phyloP scores from a whole-genome alignment of 2,329 filamentous ascomycete genomes.

The Exophiala aquamarina region DNA sequence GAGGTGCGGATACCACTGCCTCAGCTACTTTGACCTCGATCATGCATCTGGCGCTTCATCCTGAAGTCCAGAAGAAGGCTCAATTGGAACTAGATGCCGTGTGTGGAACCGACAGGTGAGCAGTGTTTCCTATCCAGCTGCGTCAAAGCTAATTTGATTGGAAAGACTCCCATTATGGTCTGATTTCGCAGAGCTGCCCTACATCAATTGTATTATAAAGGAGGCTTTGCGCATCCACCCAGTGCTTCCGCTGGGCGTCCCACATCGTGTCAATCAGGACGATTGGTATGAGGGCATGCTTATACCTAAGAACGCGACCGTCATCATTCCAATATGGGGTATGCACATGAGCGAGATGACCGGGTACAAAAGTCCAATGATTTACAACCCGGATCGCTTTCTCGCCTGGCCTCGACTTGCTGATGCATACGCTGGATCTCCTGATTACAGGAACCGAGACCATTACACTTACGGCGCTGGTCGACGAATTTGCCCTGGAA shows the following conservation, averaged over 20 bases:
- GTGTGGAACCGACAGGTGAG: slow-evolving; percentile 41
- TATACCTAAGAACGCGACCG: slow-evolving; percentile 45
- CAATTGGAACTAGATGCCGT: slow-evolving; percentile 49
- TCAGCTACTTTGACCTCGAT: slow-evolving; percentile 10
- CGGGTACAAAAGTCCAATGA: slow-evolving; percentile 39
- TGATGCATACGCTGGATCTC: slow-evolving; percentile 35
- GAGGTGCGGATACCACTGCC: slow-evolving; percentile 16
- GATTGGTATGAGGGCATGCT: slow-evolving; percentile 50
- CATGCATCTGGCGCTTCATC: slow-evolving; percentile 44
- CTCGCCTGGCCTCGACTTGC: slow-evolving; percentile 27
- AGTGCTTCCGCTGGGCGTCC: not conserved
- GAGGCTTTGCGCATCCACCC: slow-evolving; percentile 30
- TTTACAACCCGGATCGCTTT: slow-evolving; percentile 44
- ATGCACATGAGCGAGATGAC: slow-evolving; percentile 41
- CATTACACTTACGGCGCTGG: slow-evolving; percentile 38
- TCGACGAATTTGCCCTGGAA: slow-evolving; percentile 47
- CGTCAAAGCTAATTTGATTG: too few relatives aligned
- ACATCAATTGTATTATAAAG: slow-evolving; percentile 32
- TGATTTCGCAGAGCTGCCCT: slow-evolving; percentile 32
- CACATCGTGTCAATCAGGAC: slow-evolving; percentile 42
- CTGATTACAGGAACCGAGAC: slow-evolving; percentile 36
- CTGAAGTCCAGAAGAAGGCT: slow-evolving; percentile 50
- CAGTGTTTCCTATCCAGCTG: slow-evolving; percentile 14
- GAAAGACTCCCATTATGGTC: slow-evolving; percentile 32
- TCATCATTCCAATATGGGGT: slow-evolving; percentile 46